phyloP scores from a whole-genome alignment of 208 protist species.

The Trypanosoma cruzi region DNA sequence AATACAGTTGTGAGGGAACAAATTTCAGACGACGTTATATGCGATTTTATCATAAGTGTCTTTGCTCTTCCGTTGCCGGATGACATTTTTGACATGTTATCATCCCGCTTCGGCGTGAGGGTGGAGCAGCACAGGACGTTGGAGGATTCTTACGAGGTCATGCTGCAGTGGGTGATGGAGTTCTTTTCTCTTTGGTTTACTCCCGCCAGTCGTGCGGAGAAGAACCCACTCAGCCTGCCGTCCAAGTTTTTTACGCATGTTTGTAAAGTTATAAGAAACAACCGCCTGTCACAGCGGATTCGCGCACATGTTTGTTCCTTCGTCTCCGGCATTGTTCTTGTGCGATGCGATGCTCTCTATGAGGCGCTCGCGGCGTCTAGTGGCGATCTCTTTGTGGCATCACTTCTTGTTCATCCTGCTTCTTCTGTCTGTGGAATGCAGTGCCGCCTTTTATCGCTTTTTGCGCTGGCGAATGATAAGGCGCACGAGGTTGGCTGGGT shows the following conservation, averaged over 20 bases:
- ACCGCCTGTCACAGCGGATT: conserved; percentile 42
- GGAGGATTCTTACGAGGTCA: conserved; percentile 31
- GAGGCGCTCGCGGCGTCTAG: conserved; percentile 21
- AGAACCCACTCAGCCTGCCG: conserved; percentile 18
- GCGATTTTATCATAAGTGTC: conserved; percentile 25
- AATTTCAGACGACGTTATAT: conserved; percentile 28
- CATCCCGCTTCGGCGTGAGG: conserved; percentile 29
- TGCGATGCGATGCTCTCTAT: neutral
- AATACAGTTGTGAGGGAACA: conserved; percentile 14
- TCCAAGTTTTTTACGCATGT: conserved; percentile 30
- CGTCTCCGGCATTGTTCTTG: conserved; percentile 31
- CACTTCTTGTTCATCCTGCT: conserved; percentile 29
- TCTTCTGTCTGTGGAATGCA: conserved; percentile 63
- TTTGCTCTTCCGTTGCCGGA: conserved; percentile 36
- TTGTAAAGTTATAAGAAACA: conserved; percentile 35
- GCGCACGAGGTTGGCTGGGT: conserved; percentile 31
- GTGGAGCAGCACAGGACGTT: conserved; percentile 28
- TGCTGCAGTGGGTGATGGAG: conserved; percentile 47
- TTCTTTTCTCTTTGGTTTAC: conserved; percentile 35
- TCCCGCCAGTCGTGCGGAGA: neutral
- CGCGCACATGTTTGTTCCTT: conserved; percentile 37
- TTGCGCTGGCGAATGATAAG: conserved; percentile 21
- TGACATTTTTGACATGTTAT: conserved; percentile 32
- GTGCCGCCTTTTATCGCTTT: conserved; percentile 51
- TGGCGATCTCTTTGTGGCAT: conserved; percentile 47